Evolutionary conservation across 2,329 filamentous ascomycete species (phyloP), one percentile per base, ranked within the genome.

Genomic region (Apiospora phragmitis): DNA sequence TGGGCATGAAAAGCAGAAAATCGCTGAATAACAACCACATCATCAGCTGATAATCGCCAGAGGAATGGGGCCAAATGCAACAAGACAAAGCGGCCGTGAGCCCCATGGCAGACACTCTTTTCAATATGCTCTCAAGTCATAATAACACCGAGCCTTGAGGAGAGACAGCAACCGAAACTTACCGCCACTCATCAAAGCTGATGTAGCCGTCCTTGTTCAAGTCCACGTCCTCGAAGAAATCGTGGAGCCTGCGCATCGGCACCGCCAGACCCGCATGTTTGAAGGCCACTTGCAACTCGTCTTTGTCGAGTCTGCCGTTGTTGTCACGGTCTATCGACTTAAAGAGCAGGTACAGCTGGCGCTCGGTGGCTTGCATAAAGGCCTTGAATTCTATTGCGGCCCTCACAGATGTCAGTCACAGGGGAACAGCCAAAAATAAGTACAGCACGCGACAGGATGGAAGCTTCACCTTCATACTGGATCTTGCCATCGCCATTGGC

Each of bases 111-210:
- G 51, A 29, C 26, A 59, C 51, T 35, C 65, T 26, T 26, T 42
- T 8, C 12, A 43, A 43, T 12, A n/a, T 35, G 55, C 55, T 38
- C 55, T 38, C 55, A 11, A 38, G 55, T 38, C 55, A 62, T 21
- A 62, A 62, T 38, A 62, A 62, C 32, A 21, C 55, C 32, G 32
- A 35, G 9, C 4, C 8, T 6, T 32, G 55, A n/a, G 55, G 18
- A 32, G 24, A 62, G 32, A n/a, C 21, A 21, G 16, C 26, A 32
- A 68, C 11, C 51, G 38, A 32, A 71, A 85, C 92, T 83, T 90
- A 98, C 95, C 95, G 92, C 96, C 96, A 98, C 87, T 99, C 96
- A 75, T 94, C 91, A 82, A 97, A 98, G 73, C 88, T 94, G 76
- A 98, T 97, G 73, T 85, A 90, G 66, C 94, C 94, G 80, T 99